Base-by-base conservation (phyloP, 495 filamentous ascomycete genomes). In the Pseudoneurospora amorphoporcata region DNA sequence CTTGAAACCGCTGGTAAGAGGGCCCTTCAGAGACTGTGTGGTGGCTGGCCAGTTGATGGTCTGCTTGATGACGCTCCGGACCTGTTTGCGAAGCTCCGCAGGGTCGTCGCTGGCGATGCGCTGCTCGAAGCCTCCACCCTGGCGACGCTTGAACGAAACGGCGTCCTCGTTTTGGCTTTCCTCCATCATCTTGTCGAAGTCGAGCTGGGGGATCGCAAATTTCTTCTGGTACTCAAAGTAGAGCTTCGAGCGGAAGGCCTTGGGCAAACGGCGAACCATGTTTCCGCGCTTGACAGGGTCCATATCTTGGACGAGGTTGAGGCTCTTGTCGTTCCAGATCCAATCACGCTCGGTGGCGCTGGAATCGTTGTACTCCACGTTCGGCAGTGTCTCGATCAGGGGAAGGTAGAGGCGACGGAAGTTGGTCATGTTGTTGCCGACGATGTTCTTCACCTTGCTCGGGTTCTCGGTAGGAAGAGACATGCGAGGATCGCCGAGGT, bases 401-500 rank as follows among this genome's bases (percentile, higher is more conserved):
- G 95, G 95, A 37, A 89, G 88, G 79, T 99, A 99, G 0, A 99
- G 86, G 3, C 92, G 89, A 23, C 95, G 88, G 85, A 99, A 98
- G 79, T 97, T 93, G 39, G 90, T 82, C 80, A 98, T 90, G 79
- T 99, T 96, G 75, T 93, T 90, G 23, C 88, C 89, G 19, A 99
- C 94, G 75, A 99, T 99, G 79, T 98, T 98, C 73, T 86, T 85
- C 53, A 99, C 92, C 81, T 99, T 99, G 73, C 89, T 86, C n/a
- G 91, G 92, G 77, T 98, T 93, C 81, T 99, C 95, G 3, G 92
- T 91, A 4, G 89, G 90, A 19, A 97, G 82, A 0, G 88, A 83
- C 96, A 99, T 99, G 69, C 95, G 92, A 23, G 94, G 92, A 78
- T 99, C 95, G 39, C 95, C 95, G 74, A 94, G 88, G 82, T 98